These are phyloP conservation scores for Blastomyces gilchristii DNA, from an alignment of 2,329 filamentous ascomycete species.

Conservation along the genomic window DNA sequence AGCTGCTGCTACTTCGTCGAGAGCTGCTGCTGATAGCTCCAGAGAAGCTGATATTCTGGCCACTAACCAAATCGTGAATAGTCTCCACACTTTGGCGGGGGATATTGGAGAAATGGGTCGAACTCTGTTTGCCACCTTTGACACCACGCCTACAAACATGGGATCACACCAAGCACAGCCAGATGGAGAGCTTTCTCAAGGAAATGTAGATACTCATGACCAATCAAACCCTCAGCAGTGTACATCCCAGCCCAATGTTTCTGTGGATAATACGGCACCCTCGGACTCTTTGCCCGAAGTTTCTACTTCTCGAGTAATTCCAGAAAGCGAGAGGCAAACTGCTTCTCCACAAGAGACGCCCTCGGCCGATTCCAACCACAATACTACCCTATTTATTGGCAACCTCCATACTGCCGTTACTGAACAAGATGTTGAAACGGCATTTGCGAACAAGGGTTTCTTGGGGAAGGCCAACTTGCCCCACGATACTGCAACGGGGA, in stretches of 20 bases:
- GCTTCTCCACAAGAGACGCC: background rate
- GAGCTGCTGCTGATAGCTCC: constrained; percentile 28
- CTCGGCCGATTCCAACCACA: background rate
- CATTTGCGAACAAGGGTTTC: constrained; percentile 31
- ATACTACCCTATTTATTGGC: constrained; percentile 29
- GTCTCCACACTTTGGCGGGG: constrained; percentile 32
- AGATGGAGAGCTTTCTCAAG: background rate
- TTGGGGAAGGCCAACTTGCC: constrained; percentile 28
- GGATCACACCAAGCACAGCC: background rate
- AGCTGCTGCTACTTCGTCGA: constrained; percentile 28
- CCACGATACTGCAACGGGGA: constrained; percentile 24
- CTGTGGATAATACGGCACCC: background rate
- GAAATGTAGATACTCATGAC: background rate
- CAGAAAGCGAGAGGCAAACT: background rate
- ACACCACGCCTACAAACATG: constrained; percentile 14
- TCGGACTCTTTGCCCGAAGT: background rate
- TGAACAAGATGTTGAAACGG: constrained; percentile 27
- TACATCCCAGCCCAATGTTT: background rate
- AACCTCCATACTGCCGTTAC: constrained; percentile 33
- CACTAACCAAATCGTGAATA: constrained; percentile 29
- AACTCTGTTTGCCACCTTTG: constrained; percentile 30
- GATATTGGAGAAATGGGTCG: constrained; percentile 33
- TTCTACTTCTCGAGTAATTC: background rate
- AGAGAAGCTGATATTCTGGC: constrained; percentile 28
- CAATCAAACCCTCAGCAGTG: background rate